Conservation (phyloP, 176 grass and related monocot species). For the Oryza officinalis region DNA sequence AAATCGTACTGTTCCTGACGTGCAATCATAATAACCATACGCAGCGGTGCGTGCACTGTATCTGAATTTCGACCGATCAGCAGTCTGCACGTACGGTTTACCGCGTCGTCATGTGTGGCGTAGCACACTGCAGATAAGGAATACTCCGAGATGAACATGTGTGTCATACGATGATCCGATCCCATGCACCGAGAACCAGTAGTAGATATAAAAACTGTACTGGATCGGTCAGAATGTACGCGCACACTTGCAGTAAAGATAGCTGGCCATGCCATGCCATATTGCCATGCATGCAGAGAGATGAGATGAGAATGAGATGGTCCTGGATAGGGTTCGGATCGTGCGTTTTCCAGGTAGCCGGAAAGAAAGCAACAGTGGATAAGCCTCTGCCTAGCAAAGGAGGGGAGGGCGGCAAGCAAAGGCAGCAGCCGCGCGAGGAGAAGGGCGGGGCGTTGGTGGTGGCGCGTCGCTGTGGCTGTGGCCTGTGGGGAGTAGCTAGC, state of each 20-base stretch:
- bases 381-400: not conserved
- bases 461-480: not conserved
- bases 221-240: not conserved
- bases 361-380: not conserved
- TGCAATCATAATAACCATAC: not conserved
- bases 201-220: not conserved
- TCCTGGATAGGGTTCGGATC: not conserved
- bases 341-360: not conserved
- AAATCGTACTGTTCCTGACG: not conserved
- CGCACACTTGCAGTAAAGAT: not conserved
- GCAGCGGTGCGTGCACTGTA: not conserved
- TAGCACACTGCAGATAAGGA: not conserved
- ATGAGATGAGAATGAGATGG: not conserved
- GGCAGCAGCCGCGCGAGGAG: too few species aligned
- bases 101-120: not conserved
- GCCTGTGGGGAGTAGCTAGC: slow-evolving; percentile 29
- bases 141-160: not conserved
- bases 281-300: too few species aligned
- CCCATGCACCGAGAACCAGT: not conserved
- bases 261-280: not conserved
- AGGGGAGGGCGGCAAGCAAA: not conserved
- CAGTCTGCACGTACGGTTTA: not conserved
- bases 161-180: not conserved
- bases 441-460: too few species aligned
- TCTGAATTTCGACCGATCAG: not conserved